A percentile compares a stretch with the other conserved stretches of the same genome.
phyloP scores from a whole-genome alignment of 2,329 filamentous ascomycete genomes.

The Aspergillus ibericus region DNA sequence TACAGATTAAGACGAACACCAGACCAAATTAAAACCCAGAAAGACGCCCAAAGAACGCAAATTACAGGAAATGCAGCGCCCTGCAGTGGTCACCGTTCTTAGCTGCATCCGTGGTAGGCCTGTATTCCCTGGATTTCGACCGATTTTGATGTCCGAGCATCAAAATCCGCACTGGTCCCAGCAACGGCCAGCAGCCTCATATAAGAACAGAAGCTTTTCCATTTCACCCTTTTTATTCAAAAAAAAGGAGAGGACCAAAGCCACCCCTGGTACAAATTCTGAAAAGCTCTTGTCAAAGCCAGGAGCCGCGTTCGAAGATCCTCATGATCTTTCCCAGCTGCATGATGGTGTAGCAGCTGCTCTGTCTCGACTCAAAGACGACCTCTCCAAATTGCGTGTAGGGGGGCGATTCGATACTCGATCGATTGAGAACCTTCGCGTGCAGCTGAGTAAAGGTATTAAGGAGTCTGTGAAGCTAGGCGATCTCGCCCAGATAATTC shows the following conservation, averaged over 20 bases:
- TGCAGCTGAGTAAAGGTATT: slow-evolving; percentile 55
- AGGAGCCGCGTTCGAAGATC: slow-evolving; percentile 47
- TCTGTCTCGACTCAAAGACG: slow-evolving; percentile 58
- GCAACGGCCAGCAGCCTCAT: neutral
- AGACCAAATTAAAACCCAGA: neutral
- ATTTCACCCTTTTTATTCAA: slow-evolving; percentile 47
- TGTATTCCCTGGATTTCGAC: neutral
- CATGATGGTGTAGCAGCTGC: slow-evolving; percentile 57
- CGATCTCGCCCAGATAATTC: slow-evolving; percentile 67
- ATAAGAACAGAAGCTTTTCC: slow-evolving; percentile 38
- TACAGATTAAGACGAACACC: neutral
- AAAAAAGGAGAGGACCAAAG: slow-evolving; percentile 56
- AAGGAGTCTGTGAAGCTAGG: slow-evolving; percentile 57
- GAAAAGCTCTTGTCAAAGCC: slow-evolving; percentile 35
- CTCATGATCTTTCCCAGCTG: slow-evolving; percentile 61
- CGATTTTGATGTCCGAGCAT: neutral
- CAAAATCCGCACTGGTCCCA: neutral
- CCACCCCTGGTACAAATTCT: slow-evolving; percentile 36
- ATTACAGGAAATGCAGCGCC: slow-evolving; percentile 3
- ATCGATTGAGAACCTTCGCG: slow-evolving; percentile 60
- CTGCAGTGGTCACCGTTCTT: neutral
- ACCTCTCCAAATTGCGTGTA: slow-evolving; percentile 61
- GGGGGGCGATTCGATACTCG: slow-evolving; percentile 65
- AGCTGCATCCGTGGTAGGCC: neutral
- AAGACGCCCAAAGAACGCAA: neutral